Evolutionary conservation across 306 rosid genomes (phyloP), one percentile per base, ranked within the genome.

Genomic region (Inga oerstediana): DNA sequence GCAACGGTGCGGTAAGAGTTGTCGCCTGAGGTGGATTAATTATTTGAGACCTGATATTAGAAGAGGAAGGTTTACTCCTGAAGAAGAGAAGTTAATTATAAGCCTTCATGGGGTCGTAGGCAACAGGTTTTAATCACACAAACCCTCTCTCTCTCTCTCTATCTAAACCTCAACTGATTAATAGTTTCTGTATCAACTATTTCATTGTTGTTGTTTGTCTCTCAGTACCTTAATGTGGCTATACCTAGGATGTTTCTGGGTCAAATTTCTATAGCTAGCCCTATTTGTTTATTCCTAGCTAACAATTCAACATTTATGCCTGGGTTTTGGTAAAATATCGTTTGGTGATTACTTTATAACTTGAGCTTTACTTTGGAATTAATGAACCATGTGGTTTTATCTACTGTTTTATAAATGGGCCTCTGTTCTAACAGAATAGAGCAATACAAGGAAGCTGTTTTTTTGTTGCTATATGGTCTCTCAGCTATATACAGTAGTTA

Each of bases 1-100:
- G 77, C 99, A 96, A 85, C 87, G 99, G 82, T 96, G 99, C 82
- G 99, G 99, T 1, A 96, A 96, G 92, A 96, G 99, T 87, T 96
- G 99, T 82, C 86, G 99, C 2, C 85, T 96, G 88, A 91, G 99
- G 83, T 96, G 99, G 99, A 93, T 96, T 81, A 96, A 96, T 89
- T 96, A 96, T 91, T 85, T 96, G 89, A 92, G 99, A 84, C 99
- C 99, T 8, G 99, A 96, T 86, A 96, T 96, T 84, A 90, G 98
- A 86, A 87, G 99, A 92, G 99, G 99, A 64, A 90, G 98, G 84
- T 96, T 96, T 79, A 89, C 97, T 76, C 96, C 94, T 3, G 99
- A 96, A 79, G 99, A 96, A 75, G 99, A 96, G 87, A 96, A 96
- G 80, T 77, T 96, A 87, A 96, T 96, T 82, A 96, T 96, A 73